Evolutionary conservation across 805 yeast species (phyloP), one percentile per base, ranked within the genome.

Genomic region (Scheffersomyces stipitis): DNA sequence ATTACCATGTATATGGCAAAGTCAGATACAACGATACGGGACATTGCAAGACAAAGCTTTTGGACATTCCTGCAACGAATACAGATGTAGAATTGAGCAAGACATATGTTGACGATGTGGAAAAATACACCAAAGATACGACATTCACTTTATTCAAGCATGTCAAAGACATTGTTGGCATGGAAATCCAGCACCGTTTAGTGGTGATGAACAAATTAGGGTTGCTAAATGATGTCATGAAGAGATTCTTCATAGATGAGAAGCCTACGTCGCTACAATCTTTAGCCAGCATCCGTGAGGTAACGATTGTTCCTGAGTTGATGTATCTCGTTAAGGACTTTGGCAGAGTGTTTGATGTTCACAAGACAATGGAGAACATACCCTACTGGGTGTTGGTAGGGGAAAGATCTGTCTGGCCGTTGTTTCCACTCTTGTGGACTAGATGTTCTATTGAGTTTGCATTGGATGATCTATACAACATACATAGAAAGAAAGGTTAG

Each of bases 381-480:
- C 84, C 88, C 4, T 87, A 88, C 54, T 91, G 97, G 95, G 80
- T 89, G 10, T 66, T 76, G 35, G 87, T 90, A 22, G 99, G 99
- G 4, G 97, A 91, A 58, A 71, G 84, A 45, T 84, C 96, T 30
- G 88, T 89, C 1, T 93, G 98, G 98, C 95, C 96, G 1, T 76
- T 87, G 34, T 70, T 87, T 42, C 87, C 96, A 0, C 66, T 89
- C 26, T 69, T 93, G 20, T 82, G 89, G 80, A 84, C 96, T 1
- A 69, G 99, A 31, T 86, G 96, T 51, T 80, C 90, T 1, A 84
- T 91, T 36, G 99, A 91, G 66, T 87, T 84, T 62, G 84, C 89
- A 17, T 68, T 91, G 37, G 96, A 90, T 56, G 87, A 83, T 57
- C 75, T 78, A 51, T 86, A 76, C 56, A 75, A 68, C 46, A 52